Conservation (phyloP, 1,139 yeast species). For the Protomyces lactucae-debilis region DNA sequence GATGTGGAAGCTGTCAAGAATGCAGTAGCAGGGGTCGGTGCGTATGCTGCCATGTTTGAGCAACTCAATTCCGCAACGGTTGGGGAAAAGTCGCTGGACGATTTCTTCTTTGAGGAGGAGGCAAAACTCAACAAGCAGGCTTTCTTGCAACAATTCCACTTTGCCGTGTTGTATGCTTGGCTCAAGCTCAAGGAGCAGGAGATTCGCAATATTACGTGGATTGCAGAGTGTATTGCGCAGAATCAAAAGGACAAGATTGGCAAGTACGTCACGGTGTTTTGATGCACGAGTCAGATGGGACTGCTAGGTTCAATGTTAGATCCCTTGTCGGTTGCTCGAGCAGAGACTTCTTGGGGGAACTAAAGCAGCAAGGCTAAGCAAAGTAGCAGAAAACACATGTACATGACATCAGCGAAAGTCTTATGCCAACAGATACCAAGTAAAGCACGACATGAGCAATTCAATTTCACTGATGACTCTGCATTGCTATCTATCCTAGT, state of each 20-base stretch:
- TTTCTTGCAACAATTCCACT: conserved; percentile 81
- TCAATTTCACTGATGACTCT: background rate
- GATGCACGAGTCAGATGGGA: background rate
- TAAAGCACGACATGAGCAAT: background rate
- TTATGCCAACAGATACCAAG: no score
- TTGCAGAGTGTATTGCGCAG: conserved; percentile 78
- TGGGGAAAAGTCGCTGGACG: conserved; percentile 66
- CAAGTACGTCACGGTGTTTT: conserved; percentile 43
- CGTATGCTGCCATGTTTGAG: conserved; percentile 69
- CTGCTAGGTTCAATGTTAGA: background rate
- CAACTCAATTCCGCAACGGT: conserved; percentile 36
- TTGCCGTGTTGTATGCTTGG: conserved; percentile 94
- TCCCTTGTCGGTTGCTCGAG: no score
- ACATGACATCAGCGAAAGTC: no score
- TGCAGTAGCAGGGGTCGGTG: conserved; percentile 68
- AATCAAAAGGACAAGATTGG: conserved; percentile 45
- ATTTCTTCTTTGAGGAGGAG: conserved; percentile 85
- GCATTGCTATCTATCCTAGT: conserved; percentile 1
- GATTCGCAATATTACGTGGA: conserved; percentile 94
- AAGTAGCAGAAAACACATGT: no score
- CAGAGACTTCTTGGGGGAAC: no score
- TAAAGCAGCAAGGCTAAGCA: no score
- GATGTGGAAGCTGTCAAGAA: conserved; percentile 79
- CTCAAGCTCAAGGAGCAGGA: conserved; percentile 94
- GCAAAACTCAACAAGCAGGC: conserved; percentile 90